Evolutionary conservation across 106 monocot genomes (phyloP), one percentile per base, ranked within the genome.

Genomic region (Dioscorea alata): DNA sequence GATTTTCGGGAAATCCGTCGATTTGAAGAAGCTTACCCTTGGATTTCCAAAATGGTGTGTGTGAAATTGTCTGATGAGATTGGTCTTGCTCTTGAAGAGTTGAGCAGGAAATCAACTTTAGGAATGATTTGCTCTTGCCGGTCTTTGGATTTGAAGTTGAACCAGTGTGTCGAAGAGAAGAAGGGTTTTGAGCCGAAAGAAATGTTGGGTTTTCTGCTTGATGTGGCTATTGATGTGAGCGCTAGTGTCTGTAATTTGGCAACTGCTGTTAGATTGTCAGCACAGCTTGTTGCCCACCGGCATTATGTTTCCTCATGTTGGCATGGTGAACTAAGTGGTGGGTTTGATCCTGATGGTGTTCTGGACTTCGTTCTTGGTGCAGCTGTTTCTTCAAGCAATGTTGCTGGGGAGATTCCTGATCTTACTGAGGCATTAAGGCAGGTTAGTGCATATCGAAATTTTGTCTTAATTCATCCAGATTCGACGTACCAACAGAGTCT

Each of bases 171-270:
- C 19, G 28, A 13, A 10, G 48, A 48, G 28, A n/a, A 28, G 59
- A 25, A 23, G 31, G 68, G 65, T 12, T 81, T 85, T 50, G 70
- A 70, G 10, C 60, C 75, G 13, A 21, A 1, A 13, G 80, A 77
- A 33, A 49, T 85, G 63, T 2, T 74, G 67, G n/a, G 54, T 22
- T 80, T 78, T 59, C 67, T 85, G 20, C 25, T 56, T 19, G 60
- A 65, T 49, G 18, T 35, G 63, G 85, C 66, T 2, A 52, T 68
- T 60, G 67, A 18, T 51, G 61, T 67, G 5, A 71, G 22, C 49
- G 60, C 56, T 57, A 58, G 4, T 13, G 59, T 53, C 12, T 66
- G 13, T 19, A 64, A 66, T 17, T 16, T 35, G 20, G 71, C 34
- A 12, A 64, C 33, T 57, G 71, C 56, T 18, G 74, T 78, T 70